These are phyloP conservation scores for Boletus fagicola DNA, from an alignment of 768 basidiomycete genomes.

Conservation along the genomic window DNA sequence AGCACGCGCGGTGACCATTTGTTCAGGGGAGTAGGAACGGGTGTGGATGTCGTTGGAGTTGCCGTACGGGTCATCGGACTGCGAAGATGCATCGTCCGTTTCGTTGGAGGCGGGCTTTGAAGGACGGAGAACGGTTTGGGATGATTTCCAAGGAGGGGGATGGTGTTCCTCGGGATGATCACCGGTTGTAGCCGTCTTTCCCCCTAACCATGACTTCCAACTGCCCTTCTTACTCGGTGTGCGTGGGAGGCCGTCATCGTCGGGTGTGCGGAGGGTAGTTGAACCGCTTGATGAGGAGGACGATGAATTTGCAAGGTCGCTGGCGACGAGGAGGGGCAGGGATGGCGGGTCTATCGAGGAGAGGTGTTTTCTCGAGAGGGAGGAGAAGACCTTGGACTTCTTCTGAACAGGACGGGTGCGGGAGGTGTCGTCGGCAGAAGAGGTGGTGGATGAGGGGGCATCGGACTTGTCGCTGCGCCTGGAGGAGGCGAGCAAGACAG, in stretches of 20 bases:
- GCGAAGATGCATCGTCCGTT: constrained; percentile 37
- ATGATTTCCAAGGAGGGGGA: constrained; percentile 34
- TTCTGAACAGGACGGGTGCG: constrained; percentile 21
- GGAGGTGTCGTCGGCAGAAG: constrained; percentile 17
- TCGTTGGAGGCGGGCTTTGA: constrained; percentile 24
- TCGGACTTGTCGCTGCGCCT: constrained; percentile 35
- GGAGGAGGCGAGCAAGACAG: constrained; percentile 50
- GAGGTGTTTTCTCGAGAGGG: constrained; percentile 30
- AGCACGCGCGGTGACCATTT: constrained; percentile 33
- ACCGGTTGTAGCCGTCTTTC: constrained; percentile 32
- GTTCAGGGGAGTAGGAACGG: constrained; percentile 23
- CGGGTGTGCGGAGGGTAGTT: constrained; percentile 54
- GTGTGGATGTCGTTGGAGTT: constrained; percentile 17
- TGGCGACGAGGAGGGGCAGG: constrained; percentile 23
- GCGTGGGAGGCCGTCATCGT: constrained; percentile 47
- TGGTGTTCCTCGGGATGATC: constrained; percentile 29
- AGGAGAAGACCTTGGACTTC: constrained; percentile 22
- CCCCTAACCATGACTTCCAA: constrained; percentile 58
- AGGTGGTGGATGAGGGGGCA: constrained; percentile 11
- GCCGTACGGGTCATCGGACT: constrained; percentile 37
- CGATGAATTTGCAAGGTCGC: constrained; percentile 46
- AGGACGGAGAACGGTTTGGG: constrained; percentile 20
- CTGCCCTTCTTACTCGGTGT: constrained; percentile 42
- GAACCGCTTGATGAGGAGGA: constrained; percentile 64
- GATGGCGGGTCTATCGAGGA: constrained; percentile 16